phyloP scores from a whole-genome alignment of 805 yeast genomes.

The Kazachstania africana region DNA sequence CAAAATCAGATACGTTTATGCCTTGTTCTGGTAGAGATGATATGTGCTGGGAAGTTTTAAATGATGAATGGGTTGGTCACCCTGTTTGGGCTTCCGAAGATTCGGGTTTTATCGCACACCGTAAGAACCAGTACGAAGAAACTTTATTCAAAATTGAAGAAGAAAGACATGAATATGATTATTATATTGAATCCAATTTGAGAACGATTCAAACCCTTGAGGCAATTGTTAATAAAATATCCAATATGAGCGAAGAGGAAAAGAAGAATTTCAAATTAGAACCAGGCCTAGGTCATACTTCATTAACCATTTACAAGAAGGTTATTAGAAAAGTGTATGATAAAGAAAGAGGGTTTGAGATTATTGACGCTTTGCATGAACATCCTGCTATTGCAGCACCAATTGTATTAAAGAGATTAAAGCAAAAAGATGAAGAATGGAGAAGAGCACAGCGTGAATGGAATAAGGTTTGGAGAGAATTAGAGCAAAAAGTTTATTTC shows the following conservation, averaged over 20 bases:
- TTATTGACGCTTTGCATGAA: conserved; percentile 89
- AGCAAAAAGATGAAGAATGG: conserved; percentile 99
- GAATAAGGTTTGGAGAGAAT: conserved; percentile 98
- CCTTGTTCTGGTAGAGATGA: conserved; percentile 98
- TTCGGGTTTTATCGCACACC: conserved; percentile 96
- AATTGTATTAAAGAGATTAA: conserved; percentile 78
- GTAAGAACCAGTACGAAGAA: conserved; percentile 96
- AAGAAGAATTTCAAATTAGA: conserved; percentile 77
- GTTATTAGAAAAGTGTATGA: conserved; percentile 88
- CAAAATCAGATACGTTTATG: conserved; percentile 89
- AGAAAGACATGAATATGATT: conserved; percentile 95
- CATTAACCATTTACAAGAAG: conserved; percentile 84
- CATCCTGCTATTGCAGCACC: conserved; percentile 94
- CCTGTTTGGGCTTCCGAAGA: conserved; percentile 99
- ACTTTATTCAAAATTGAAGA: conserved; percentile 90
- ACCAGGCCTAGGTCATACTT: conserved; percentile 86
- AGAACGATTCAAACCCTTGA: conserved; percentile 93
- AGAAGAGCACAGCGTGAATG: conserved; percentile 94
- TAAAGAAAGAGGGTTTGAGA: conserved; percentile 90
- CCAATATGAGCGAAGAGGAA: conserved; percentile 87
- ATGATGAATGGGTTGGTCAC: conserved; percentile 99
- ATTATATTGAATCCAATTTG: conserved; percentile 85
- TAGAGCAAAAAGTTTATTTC: conserved; percentile 88
- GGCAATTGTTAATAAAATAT: conserved; percentile 86
- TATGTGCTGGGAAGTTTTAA: conserved; percentile 97